These are phyloP conservation scores for Amoebophrya sp. DNA, from an alignment of 169 alveolate genomes.

Conservation along the genomic window DNA sequence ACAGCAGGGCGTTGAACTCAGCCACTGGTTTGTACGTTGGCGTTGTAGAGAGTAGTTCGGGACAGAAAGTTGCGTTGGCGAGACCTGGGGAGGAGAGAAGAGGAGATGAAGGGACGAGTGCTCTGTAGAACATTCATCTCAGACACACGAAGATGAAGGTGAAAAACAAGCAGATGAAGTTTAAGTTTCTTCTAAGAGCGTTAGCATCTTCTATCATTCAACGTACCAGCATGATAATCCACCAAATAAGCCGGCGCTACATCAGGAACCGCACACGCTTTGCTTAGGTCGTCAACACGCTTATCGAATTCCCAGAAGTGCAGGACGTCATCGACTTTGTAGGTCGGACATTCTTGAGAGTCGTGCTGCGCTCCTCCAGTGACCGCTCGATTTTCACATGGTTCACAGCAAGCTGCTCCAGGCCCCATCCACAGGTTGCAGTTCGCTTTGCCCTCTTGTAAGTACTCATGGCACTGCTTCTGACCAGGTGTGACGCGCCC, in stretches of 20 bases:
- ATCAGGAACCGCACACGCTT: not conserved
- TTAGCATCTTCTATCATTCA: too few species aligned
- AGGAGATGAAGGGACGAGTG: too few species aligned
- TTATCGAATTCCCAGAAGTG: not conserved
- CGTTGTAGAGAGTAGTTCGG: not conserved
- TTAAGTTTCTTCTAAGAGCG: too few species aligned
- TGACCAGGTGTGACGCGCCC: too few species aligned
- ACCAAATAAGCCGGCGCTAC: not conserved
- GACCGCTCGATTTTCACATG: not conserved
- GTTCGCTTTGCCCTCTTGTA: not conserved
- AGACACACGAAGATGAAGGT: too few species aligned
- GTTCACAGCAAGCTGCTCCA: not conserved
- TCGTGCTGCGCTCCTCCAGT: not conserved
- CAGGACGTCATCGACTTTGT: not conserved
- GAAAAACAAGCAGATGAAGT: too few species aligned
- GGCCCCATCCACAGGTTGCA: constrained; percentile 18
- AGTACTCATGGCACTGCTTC: not conserved
- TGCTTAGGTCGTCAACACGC: not conserved
- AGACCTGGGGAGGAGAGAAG: too few species aligned
- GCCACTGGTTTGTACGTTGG: not conserved
- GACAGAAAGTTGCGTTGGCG: not conserved
- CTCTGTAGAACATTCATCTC: too few species aligned
- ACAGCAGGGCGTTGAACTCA: constrained; percentile 1
- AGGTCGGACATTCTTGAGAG: not conserved
- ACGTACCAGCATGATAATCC: not conserved